Conservation (phyloP, 2,329 filamentous ascomycete species). For the Neonectria faginata region DNA sequence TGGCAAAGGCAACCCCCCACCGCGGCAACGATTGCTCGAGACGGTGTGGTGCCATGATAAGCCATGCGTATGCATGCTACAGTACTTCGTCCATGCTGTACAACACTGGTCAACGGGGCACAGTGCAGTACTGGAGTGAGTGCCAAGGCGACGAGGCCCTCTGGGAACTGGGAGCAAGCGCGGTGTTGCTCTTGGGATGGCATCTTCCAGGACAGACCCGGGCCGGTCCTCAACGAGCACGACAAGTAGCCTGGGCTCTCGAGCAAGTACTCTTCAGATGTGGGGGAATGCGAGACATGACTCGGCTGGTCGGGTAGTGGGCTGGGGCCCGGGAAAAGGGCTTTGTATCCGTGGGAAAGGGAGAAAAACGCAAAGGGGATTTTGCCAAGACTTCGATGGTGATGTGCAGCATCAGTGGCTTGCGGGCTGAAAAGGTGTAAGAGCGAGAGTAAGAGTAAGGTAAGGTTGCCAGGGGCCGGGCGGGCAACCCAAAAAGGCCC, state of each 20-base stretch:
- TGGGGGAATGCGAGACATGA: conserved; percentile 42
- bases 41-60: conserved; percentile 42
- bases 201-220: conserved; percentile 11
- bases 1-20: conserved; percentile 33
- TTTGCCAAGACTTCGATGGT: conserved; percentile 24
- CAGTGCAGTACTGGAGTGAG: background rate
- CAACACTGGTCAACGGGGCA: background rate
- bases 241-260: conserved; percentile 30
- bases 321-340: background rate
- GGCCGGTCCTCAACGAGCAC: conserved; percentile 15
- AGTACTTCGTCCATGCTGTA: background rate
- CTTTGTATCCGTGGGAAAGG: background rate
- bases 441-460: conserved; percentile 1
- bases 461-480: conserved; percentile 14
- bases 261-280: conserved; percentile 35
- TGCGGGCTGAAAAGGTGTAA: conserved; percentile 9
- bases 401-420: conserved; percentile 23
- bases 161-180: conserved; percentile 5
- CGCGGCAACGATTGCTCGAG: conserved; percentile 28
- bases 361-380: conserved; percentile 6
- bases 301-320: conserved; percentile 35
- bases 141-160: background rate
- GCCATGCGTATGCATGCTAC: conserved; percentile 21
- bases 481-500: background rate
- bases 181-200: background rate